Evolutionary conservation across 2,329 filamentous ascomycete species (phyloP).

Genomic region (Magnaporthiopsis incrustans): DNA sequence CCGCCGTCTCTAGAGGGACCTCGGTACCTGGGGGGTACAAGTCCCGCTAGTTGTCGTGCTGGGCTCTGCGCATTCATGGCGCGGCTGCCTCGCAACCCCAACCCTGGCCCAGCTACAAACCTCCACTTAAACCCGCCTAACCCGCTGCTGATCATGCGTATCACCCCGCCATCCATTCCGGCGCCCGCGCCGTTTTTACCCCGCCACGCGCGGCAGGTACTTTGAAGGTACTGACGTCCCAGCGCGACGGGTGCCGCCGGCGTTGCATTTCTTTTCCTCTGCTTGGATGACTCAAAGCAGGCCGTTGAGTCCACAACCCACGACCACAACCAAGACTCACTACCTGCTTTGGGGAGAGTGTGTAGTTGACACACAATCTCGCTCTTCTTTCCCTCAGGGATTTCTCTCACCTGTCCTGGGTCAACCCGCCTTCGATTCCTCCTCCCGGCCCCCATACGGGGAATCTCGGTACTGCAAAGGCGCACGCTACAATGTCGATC

Average conservation of each 20-base stretch:
- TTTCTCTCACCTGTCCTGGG: neutral
- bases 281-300: neutral
- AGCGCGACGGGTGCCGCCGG: neutral
- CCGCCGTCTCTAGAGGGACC: neutral
- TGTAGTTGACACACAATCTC: neutral
- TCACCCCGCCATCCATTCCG: neutral
- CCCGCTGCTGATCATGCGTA: neutral
- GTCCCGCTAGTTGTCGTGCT: neutral
- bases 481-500: slow-evolving; percentile 61
- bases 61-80: neutral
- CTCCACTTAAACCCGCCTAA: too few species aligned
- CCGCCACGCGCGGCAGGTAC: neutral
- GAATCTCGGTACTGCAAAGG: neutral
- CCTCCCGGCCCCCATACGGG: neutral
- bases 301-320: neutral
- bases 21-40: neutral
- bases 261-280: neutral
- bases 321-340: neutral
- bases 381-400: neutral
- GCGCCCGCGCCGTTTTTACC: neutral
- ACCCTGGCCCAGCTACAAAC: neutral
- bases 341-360: neutral
- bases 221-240: neutral
- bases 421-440: neutral
- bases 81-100: neutral